Conservation (phyloP, 129 eudicot genomes). For the Centrapalus pauciflorus region DNA sequence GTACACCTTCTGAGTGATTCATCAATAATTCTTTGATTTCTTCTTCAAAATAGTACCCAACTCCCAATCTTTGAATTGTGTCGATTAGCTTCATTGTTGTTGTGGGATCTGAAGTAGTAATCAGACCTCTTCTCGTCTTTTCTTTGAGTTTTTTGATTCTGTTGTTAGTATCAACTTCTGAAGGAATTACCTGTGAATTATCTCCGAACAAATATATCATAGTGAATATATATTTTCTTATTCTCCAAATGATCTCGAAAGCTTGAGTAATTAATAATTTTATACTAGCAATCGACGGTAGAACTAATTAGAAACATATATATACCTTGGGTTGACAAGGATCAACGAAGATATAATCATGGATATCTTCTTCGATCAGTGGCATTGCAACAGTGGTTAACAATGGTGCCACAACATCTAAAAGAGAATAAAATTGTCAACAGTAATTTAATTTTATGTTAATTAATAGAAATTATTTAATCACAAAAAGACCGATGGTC, state of each 20-base stretch:
- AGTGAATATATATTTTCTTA: too few relatives aligned
- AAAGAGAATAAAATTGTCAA: too few relatives aligned
- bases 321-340: not conserved
- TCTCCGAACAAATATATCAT: not conserved
- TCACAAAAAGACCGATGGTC: too few relatives aligned
- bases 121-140: conserved; percentile 15
- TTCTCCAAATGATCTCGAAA: too few relatives aligned
- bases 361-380: not conserved
- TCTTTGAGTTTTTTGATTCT: conserved; percentile 23
- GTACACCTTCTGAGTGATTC: not conserved
- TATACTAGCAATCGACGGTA: too few relatives aligned
- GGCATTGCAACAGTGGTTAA: conserved; percentile 4
- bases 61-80: conserved; percentile 49
- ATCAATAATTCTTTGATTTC: conserved; percentile 22
- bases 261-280: too few relatives aligned
- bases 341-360: not conserved
- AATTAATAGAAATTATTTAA: too few relatives aligned
- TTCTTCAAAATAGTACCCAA: conserved; percentile 42
- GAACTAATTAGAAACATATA: too few relatives aligned
- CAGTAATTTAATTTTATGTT: too few relatives aligned
- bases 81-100: conserved; percentile 34
- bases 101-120: conserved; percentile 12
- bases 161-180: conserved; percentile 21
- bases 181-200: conserved; percentile 10
- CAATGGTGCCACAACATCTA: too few relatives aligned